Evolutionary conservation across 2,329 filamentous ascomycete genomes (phyloP).

Genomic region (Colletotrichum sublineola): DNA sequence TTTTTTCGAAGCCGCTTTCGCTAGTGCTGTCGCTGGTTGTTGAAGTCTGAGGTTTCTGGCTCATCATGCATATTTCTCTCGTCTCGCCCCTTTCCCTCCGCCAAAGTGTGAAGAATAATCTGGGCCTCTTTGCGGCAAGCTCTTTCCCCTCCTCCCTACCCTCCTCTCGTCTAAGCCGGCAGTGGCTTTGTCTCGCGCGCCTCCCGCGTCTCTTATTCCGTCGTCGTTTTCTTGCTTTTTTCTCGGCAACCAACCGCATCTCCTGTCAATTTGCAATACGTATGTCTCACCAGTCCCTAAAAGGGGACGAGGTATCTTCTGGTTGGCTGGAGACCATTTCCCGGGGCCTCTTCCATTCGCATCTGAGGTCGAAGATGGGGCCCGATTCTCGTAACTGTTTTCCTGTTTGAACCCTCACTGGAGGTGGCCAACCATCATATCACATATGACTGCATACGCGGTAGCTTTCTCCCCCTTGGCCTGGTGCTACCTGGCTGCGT

Average conservation of each 20-base stretch:
- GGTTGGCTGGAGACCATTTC: conserved; percentile 28
- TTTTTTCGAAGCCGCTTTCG: conserved; percentile 3
- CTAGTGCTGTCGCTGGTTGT: background rate
- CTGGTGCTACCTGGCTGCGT: background rate
- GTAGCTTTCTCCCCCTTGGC: background rate
- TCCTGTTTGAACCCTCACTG: conserved; percentile 17
- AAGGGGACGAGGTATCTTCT: conserved; percentile 24
- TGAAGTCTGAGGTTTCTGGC: conserved; percentile 1
- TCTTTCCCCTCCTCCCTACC: background rate
- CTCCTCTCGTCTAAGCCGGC: conserved; percentile 23
- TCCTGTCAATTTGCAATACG: conserved; percentile 16
- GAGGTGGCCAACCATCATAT: conserved; percentile 20
- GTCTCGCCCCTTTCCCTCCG: conserved; percentile 9
- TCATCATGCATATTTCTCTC: conserved; percentile 1
- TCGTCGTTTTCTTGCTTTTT: conserved; percentile 36
- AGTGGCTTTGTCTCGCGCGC: conserved; percentile 38
- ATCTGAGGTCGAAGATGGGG: conserved; percentile 38
- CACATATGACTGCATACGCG: conserved; percentile 30
- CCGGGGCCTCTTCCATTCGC: conserved; percentile 34
- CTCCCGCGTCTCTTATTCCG: conserved; percentile 38
- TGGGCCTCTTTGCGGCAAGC: conserved; percentile 19
- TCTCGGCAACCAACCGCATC: conserved; percentile 36
- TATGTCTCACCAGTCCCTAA: conserved; percentile 38
- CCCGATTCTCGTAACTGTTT: conserved; percentile 17
- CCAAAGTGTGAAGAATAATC: background rate